Conservation (phyloP, 2,329 filamentous ascomycete genomes). For the Exophiala phaeomuriformis region DNA sequence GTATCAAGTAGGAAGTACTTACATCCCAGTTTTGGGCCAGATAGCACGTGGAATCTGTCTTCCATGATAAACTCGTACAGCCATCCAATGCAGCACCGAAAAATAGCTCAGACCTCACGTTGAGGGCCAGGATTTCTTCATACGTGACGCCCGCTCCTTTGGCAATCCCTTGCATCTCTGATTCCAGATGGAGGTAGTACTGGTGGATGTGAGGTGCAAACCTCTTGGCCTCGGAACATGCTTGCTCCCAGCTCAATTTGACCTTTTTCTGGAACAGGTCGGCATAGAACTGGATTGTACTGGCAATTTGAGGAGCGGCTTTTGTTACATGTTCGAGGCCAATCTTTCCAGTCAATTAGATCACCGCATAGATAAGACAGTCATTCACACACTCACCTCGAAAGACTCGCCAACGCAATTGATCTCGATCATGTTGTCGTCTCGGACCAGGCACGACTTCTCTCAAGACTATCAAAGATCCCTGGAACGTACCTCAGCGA, state of each 20-base stretch:
- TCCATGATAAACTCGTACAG: constrained; percentile 50
- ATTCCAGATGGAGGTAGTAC: constrained; percentile 1
- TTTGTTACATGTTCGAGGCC: constrained; percentile 5
- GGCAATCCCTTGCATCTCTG: constrained; percentile 40
- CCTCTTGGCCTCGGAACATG: not conserved
- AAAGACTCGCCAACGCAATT: constrained; percentile 1
- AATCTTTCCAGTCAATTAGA: not conserved
- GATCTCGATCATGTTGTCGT: not conserved
- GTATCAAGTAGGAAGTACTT: not conserved
- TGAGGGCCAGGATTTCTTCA: constrained; percentile 49
- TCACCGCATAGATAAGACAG: no score
- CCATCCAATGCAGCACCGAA: constrained; percentile 52
- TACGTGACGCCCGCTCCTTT: constrained; percentile 42
- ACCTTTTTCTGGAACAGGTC: constrained; percentile 1
- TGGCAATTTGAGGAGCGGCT: not conserved
- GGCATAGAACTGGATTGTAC: constrained; percentile 3
- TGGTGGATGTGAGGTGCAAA: constrained; percentile 3
- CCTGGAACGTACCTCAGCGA: no score
- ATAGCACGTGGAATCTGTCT: constrained; percentile 33
- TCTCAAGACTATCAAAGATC: no score
- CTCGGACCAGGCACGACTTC: not conserved
- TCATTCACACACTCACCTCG: not conserved
- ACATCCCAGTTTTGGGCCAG: constrained; percentile 51
- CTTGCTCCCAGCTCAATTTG: constrained; percentile 1
- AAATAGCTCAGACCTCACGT: constrained; percentile 53